These are phyloP conservation scores for Truncatella angustata DNA, from an alignment of 2,329 filamentous ascomycete genomes.

Conservation along the genomic window DNA sequence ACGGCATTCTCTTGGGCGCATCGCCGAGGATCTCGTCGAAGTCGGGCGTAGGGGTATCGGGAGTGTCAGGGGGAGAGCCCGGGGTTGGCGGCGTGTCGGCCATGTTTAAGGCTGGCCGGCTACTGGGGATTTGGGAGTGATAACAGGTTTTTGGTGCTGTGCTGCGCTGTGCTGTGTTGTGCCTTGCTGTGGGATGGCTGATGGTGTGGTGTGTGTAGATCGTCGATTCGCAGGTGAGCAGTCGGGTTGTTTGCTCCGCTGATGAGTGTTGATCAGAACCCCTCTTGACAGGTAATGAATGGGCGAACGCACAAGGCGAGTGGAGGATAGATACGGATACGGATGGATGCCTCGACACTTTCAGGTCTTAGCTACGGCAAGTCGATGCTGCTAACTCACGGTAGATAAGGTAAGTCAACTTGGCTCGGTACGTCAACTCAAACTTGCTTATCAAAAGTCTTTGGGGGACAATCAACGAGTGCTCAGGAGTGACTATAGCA, in stretches of 20 bases:
- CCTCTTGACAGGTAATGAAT: constrained; percentile 4
- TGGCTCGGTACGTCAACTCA: too few species aligned
- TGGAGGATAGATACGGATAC: background rate
- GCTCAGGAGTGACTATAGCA: too few species aligned
- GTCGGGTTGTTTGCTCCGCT: background rate
- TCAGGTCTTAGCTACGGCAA: too few species aligned
- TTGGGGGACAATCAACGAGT: too few species aligned
- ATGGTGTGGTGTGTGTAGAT: background rate
- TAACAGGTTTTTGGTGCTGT: constrained; percentile 5
- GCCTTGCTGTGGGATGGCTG: background rate
- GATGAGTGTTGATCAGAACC: background rate
- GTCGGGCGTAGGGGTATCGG: constrained; percentile 8
- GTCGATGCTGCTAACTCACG: too few species aligned
- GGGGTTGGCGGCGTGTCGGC: constrained; percentile 2
- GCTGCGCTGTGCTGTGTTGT: too few species aligned
- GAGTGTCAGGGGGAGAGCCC: constrained; percentile 7
- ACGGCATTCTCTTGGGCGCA: constrained; percentile 52
- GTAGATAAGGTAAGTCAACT: too few species aligned
- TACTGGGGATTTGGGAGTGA: background rate
- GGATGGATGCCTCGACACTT: too few species aligned
- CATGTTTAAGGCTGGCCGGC: background rate
- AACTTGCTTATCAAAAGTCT: too few species aligned
- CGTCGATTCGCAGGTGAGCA: too few species aligned
- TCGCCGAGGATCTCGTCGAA: constrained; percentile 5
- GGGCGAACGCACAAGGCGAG: too few species aligned